These are phyloP conservation scores for Mastigamoeba balamuthi DNA, from an alignment of 78 protist species.

Conservation along the genomic window DNA sequence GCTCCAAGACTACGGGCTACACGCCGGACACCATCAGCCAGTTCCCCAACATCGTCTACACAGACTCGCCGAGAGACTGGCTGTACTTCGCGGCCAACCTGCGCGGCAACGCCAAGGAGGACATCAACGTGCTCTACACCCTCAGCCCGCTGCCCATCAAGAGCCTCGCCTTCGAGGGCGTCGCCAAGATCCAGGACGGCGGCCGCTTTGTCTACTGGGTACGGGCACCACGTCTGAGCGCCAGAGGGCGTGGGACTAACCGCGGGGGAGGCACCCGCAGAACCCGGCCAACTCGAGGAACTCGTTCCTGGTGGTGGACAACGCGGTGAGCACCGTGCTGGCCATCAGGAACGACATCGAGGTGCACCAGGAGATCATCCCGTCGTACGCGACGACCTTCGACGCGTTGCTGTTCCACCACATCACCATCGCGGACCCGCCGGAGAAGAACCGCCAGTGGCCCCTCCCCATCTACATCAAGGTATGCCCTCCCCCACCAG, in stretches of 20 bases:
- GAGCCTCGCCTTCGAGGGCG: not conserved
- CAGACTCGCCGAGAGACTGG: not conserved
- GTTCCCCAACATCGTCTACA: not conserved
- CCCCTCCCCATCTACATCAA: not conserved
- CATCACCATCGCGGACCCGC: not conserved
- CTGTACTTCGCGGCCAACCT: slow-evolving; percentile 1
- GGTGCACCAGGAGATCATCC: not conserved
- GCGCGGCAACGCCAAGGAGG: not conserved
- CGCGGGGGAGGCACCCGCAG: too few species aligned
- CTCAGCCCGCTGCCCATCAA: not conserved
- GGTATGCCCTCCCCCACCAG: not conserved
- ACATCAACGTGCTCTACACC: not conserved
- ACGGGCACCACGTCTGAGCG: too few species aligned
- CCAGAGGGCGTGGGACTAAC: too few species aligned
- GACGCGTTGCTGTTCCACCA: not conserved
- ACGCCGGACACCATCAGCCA: not conserved
- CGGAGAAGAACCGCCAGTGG: not conserved
- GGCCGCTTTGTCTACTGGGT: not conserved
- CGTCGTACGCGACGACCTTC: not conserved
- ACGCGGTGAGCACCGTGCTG: not conserved
- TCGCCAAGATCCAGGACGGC: not conserved
- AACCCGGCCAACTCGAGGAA: not conserved
- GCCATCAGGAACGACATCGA: not conserved
- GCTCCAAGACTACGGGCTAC: not conserved
- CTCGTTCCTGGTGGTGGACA: not conserved